Conservation (phyloP, 2,329 filamentous ascomycete genomes). For the Talaromyces sp. region DNA sequence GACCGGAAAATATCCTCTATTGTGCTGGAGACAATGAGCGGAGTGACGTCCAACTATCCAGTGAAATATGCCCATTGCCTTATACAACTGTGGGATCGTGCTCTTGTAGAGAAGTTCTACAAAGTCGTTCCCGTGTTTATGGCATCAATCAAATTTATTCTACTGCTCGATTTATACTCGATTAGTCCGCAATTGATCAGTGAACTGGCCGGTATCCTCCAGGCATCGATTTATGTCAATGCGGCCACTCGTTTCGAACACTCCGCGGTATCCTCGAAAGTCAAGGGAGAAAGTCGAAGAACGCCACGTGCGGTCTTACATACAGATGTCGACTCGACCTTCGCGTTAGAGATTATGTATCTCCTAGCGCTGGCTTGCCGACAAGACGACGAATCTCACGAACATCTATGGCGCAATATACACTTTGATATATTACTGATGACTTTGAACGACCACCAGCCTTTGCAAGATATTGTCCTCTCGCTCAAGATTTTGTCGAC, state of each 20-base stretch:
- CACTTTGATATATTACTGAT: slow-evolving; percentile 54
- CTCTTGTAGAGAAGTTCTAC: slow-evolving; percentile 51
- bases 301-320: slow-evolving; percentile 41
- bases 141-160: slow-evolving; percentile 36
- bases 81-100: slow-evolving; percentile 52
- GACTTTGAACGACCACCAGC: slow-evolving; percentile 55
- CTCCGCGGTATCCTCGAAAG: slow-evolving; percentile 39
- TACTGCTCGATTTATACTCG: slow-evolving; percentile 35
- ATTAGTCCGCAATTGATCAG: slow-evolving; percentile 35
- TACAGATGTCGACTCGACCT: slow-evolving; percentile 49
- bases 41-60: slow-evolving; percentile 41
- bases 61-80: slow-evolving; percentile 48
- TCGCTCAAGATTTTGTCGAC: slow-evolving; percentile 53
- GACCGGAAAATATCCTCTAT: slow-evolving; percentile 48
- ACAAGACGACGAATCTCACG: slow-evolving; percentile 37
- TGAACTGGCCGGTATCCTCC: slow-evolving; percentile 37
- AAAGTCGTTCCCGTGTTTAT: slow-evolving; percentile 40
- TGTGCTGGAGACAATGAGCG: slow-evolving; percentile 48
- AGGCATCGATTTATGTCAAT: slow-evolving; percentile 49
- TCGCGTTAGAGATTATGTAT: slow-evolving; percentile 52
- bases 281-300: slow-evolving; percentile 33
- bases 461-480: slow-evolving; percentile 51
- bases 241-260: slow-evolving; percentile 48
- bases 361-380: slow-evolving; percentile 47
- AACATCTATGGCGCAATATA: slow-evolving; percentile 53